Evolutionary conservation across 306 rosid species (phyloP), one percentile per base, ranked within the genome.

Genomic region (Arachis hypogaea): DNA sequence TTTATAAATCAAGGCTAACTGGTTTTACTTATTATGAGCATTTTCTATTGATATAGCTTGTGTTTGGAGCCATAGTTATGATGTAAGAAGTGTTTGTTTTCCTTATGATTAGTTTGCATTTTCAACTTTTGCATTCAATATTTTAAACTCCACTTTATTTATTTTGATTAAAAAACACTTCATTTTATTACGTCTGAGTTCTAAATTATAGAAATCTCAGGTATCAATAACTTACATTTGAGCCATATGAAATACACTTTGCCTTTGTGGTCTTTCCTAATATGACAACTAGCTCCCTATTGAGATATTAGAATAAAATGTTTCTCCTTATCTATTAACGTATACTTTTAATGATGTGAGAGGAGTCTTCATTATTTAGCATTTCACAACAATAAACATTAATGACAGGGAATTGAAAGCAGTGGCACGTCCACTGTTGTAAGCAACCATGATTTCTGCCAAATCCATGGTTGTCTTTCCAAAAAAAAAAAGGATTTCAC

Each of bases 11-110:
- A 69, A 12, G 14, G 55, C 12, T 52, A 68, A 40, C 52, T 28
- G 6, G 12, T 58, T 68, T 22, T 41, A 63, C 7, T 18, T 77
- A 70, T 58, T 38, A 62, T 57, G 38, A 36, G 52, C 33, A 5
- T 49, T 77, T 76, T 76, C 28, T 49, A 43, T 22, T 66, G 6
- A n/a, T 12, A 2, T 30, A 43, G 59, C 57, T 51, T 59, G 40
- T 81, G 51, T 52, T 72, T 74, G 59, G 75, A 59, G 63, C 9
- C 56, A 50, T 59, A 64, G 40, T 71, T 45, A 11, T 71, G 49
- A 30, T 46, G 60, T 70, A 12, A 3, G 33, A 1, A 40, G 62
- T 63, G 29, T 60, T 56, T 50, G 59, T 43, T 78, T 82, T 65
- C 76, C 55, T 74, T 49, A 11, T 46, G 77, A 28, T 60, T 50